Conservation (phyloP, 495 filamentous ascomycete species). For the Penicillium bovifimosum region DNA sequence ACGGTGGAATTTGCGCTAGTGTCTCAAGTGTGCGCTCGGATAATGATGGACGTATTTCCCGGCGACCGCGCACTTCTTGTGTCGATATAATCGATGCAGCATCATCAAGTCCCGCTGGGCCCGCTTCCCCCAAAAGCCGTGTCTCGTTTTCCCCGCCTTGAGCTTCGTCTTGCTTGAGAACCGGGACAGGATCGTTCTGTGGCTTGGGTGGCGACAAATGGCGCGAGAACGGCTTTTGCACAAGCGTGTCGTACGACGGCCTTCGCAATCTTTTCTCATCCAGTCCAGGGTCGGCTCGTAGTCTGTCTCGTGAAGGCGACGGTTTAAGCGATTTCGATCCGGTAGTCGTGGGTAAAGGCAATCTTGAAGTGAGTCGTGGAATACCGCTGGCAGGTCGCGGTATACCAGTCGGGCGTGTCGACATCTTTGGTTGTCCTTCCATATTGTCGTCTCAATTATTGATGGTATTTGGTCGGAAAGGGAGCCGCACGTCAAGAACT, state of each 20-base stretch:
- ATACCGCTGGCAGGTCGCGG: constrained; percentile 40
- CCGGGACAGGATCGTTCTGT: constrained; percentile 2
- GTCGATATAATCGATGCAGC: not conserved
- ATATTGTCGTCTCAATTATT: constrained; percentile 17
- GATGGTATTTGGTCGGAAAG: not conserved
- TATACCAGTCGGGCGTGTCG: constrained; percentile 32
- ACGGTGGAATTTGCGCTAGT: constrained; percentile 57
- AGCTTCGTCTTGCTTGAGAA: constrained; percentile 16
- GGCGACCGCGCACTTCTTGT: constrained; percentile 30
- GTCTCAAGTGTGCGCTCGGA: constrained; percentile 67
- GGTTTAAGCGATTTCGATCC: constrained; percentile 33
- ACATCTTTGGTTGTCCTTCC: constrained; percentile 31
- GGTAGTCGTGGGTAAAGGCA: constrained; percentile 38
- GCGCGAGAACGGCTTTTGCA: constrained; percentile 32
- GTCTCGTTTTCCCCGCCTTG: constrained; percentile 13
- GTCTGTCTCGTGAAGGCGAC: constrained; percentile 42
- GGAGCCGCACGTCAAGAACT: constrained; percentile 7
- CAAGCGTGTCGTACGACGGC: constrained; percentile 38
- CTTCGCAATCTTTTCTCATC: constrained; percentile 32
- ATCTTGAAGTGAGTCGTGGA: constrained; percentile 37
- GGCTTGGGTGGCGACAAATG: constrained; percentile 23
- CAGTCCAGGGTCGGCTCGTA: constrained; percentile 39
- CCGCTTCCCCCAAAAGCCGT: constrained; percentile 16
- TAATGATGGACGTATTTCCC: constrained; percentile 46
- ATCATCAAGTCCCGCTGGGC: constrained; percentile 16